phyloP scores from a whole-genome alignment of 176 grass and related monocot genomes.

The Cocos nucifera region DNA sequence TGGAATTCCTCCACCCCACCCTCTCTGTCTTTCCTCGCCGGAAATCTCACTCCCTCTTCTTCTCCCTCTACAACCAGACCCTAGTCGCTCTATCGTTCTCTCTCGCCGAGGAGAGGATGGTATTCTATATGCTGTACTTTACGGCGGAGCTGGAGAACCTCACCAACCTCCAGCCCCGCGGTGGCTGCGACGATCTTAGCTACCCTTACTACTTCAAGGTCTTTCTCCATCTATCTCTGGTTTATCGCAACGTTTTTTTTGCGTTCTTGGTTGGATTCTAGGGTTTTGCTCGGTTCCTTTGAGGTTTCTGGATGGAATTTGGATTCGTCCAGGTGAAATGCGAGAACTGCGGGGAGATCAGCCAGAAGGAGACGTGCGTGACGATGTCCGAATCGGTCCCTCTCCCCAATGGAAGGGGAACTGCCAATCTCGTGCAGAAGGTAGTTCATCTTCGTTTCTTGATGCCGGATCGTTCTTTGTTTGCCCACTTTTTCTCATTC shows the following conservation, averaged over 20 bases:
- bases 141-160: constrained; percentile 75
- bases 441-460: constrained; percentile 3
- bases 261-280: not conserved
- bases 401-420: constrained; percentile 45
- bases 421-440: constrained; percentile 81
- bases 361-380: constrained; percentile 55
- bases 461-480: too few species aligned
- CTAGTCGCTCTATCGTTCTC: not conserved
- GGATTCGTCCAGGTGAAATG: constrained; percentile 48
- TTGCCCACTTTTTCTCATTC: too few species aligned
- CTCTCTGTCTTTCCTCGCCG: too few species aligned
- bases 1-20: too few species aligned
- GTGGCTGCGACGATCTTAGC: constrained; percentile 62
- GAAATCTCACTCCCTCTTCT: too few species aligned
- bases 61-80: too few species aligned
- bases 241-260: not conserved
- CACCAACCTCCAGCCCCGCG: constrained; percentile 54
- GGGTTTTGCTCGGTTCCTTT: not conserved
- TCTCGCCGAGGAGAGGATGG: constrained; percentile 31
- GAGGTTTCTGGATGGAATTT: too few species aligned
- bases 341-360: constrained; percentile 72
- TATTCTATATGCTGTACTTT: constrained; percentile 9
- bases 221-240: not conserved
- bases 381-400: constrained; percentile 46
- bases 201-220: constrained; percentile 89